Evolutionary conservation across 2,329 filamentous ascomycete species (phyloP).

Genomic region (Fusarium xyrophilum): DNA sequence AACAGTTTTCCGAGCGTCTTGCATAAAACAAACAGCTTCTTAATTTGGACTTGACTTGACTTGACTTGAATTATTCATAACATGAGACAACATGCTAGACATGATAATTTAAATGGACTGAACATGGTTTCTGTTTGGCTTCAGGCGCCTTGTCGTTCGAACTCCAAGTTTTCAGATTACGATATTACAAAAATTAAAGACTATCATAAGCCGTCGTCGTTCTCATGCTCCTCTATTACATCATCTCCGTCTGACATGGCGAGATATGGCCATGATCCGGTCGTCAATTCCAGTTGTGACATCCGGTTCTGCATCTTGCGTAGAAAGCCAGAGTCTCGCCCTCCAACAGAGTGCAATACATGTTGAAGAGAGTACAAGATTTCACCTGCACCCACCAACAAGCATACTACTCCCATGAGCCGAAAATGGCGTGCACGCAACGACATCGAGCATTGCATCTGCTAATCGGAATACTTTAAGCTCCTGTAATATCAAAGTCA

Average conservation of each 20-base stretch:
- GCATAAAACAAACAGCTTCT: not conserved
- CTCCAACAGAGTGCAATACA: conserved; percentile 36
- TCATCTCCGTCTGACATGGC: not conserved
- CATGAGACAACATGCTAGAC: too few species aligned
- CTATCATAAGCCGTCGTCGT: not conserved
- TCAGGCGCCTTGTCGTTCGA: not conserved
- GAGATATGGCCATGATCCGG: conserved; percentile 27
- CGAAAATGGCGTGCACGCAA: conserved; percentile 29
- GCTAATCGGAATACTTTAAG: conserved; percentile 40
- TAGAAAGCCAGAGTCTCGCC: conserved; percentile 28
- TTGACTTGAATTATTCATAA: too few species aligned
- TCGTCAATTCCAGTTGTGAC: conserved; percentile 23
- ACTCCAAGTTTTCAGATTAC: not conserved
- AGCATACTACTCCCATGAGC: conserved; percentile 34
- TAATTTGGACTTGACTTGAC: too few species aligned
- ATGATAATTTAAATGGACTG: too few species aligned
- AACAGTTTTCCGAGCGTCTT: too few species aligned
- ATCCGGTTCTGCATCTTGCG: conserved; percentile 29
- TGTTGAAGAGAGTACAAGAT: conserved; percentile 33
- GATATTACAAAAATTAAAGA: not conserved
- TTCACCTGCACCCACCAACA: conserved; percentile 36
- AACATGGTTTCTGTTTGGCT: not conserved
- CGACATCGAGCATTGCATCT: conserved; percentile 37
- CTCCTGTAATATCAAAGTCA: conserved; percentile 27
- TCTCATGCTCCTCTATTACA: not conserved